Evolutionary conservation across 2,329 filamentous ascomycete species (phyloP), one percentile per base, ranked within the genome.

Genomic region (Penicillium brasilianum): DNA sequence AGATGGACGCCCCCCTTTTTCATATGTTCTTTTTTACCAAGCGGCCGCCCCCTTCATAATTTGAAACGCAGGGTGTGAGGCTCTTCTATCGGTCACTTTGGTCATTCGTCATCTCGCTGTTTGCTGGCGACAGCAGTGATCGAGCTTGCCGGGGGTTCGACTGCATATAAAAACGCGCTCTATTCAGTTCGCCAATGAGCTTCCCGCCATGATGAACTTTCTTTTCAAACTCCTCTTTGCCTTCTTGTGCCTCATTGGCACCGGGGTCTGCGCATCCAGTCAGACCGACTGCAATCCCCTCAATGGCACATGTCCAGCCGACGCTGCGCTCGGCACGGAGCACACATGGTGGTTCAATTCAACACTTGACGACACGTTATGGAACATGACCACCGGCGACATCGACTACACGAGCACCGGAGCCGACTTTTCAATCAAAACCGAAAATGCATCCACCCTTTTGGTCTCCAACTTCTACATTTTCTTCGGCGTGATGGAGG

Each of bases 391-490:
- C 7, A 87, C 87, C 50, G 90, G 90, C 53, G 77, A 77, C 2
- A 82, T 94, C 56, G 80, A 80, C 22, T 93, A 88, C 74, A 83
- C 83, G 58, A 73, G 82, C 44, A 78, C 86, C 0, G 90, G 90
- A 37, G 90, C 90, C 36, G 80, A 84, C 60, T 93, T 95, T 78
- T 88, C 84, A 51, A 88, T 97, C 78, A 80, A 77, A 60, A 84
- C 88, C 73, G 83, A 87, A 66, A 87, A 88, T 63, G 87, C 96
- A 69, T 90, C 91, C 0, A 91, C 92, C 0, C 96, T 92, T 0
- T 85, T 96, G 63, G 85, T 88, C 64, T 88, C 90, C 50, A 87
- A 88, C 68, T 94, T 93, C 75, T 94, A 92, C 80, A 90, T 96
- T 77, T 93, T 96, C 81, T 93, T 90, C 67, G 92, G 92, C 54